Conservation (phyloP, 2,329 filamentous ascomycete genomes). For the Penicillium oxalicum region DNA sequence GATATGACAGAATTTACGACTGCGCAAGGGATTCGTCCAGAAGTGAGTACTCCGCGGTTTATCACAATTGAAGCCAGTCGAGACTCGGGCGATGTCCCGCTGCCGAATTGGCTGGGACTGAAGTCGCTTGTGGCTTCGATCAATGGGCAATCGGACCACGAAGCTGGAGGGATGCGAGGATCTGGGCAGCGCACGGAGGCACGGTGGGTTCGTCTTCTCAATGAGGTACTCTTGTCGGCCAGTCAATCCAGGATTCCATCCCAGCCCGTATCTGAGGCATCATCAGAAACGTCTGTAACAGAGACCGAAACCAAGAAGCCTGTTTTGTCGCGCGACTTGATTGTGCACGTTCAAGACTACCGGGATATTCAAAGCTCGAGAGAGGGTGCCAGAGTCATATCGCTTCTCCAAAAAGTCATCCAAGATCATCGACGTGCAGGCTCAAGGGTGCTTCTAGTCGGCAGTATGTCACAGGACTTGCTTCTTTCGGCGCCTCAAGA, state of each 20-base stretch:
- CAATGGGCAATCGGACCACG: slow-evolving; percentile 22
- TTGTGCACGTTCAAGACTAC: slow-evolving; percentile 76
- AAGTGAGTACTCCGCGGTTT: slow-evolving; percentile 23
- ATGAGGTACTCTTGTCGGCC: slow-evolving; percentile 30
- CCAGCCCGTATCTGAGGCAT: slow-evolving; percentile 3
- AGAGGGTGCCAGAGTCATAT: slow-evolving; percentile 64
- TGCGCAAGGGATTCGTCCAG: slow-evolving; percentile 16
- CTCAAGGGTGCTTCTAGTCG: slow-evolving; percentile 68
- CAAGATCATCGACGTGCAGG: slow-evolving; percentile 67
- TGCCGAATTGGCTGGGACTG: slow-evolving; percentile 28
- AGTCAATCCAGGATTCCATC: slow-evolving; percentile 7
- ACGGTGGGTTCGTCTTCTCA: slow-evolving; percentile 31
- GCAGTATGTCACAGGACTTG: slow-evolving; percentile 59
- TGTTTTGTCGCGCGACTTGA: slow-evolving; percentile 43
- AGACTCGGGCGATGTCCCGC: slow-evolving; percentile 27
- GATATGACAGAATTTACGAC: slow-evolving; percentile 21
- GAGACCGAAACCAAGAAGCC: slow-evolving; percentile 10
- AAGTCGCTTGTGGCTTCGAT: slow-evolving; percentile 31
- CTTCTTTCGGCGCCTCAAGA: slow-evolving; percentile 38
- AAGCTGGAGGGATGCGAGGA: slow-evolving; percentile 14
- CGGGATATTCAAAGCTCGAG: slow-evolving; percentile 66
- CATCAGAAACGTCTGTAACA: slow-evolving; percentile 1
- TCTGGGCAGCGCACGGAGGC: slow-evolving; percentile 23
- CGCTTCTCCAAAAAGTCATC: slow-evolving; percentile 63
- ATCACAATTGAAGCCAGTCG: slow-evolving; percentile 31